Percentiles rank a stretch among this genome's conserved stretches.
Evolutionary conservation across 805 yeast genomes (phyloP).

Genomic region (Spathaspora gorwiae): DNA sequence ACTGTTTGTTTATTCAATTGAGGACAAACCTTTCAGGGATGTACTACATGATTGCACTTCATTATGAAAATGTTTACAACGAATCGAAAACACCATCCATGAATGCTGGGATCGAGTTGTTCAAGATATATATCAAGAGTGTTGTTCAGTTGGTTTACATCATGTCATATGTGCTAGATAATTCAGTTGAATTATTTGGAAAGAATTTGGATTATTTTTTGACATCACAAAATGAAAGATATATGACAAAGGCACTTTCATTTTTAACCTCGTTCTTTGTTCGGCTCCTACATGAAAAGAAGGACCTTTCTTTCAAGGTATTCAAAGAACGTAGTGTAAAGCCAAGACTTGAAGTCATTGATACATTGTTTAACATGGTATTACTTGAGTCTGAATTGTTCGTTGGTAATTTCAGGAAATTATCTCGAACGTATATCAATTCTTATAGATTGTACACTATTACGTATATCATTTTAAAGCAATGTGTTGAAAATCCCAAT

Average conservation of each 20-base stretch:
- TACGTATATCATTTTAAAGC: slow-evolving; percentile 36
- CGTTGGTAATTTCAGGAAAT: slow-evolving; percentile 37
- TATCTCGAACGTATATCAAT: slow-evolving; percentile 35
- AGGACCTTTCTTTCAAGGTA: slow-evolving; percentile 21
- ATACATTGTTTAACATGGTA: slow-evolving; percentile 26
- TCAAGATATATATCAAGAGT: slow-evolving; percentile 36
- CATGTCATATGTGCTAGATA: slow-evolving; percentile 40
- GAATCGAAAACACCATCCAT: slow-evolving; percentile 25
- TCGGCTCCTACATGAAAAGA: slow-evolving; percentile 34
- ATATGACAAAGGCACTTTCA: slow-evolving; percentile 38
- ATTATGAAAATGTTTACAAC: slow-evolving; percentile 32
- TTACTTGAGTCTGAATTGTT: slow-evolving; percentile 38
- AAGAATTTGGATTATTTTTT: slow-evolving; percentile 33
- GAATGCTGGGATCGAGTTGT: slow-evolving; percentile 38
- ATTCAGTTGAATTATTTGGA: slow-evolving; percentile 39
- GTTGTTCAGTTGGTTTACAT: slow-evolving; percentile 40
- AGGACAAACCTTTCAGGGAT: slow-evolving; percentile 37
- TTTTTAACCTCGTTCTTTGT: slow-evolving; percentile 36
- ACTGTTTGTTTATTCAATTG: slow-evolving; percentile 30
- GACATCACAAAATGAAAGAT: slow-evolving; percentile 33
- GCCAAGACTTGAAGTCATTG: slow-evolving; percentile 27
- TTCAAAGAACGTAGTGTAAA: slow-evolving; percentile 11
- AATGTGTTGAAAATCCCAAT: slow-evolving; percentile 38
- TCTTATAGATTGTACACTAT: slow-evolving; percentile 39
- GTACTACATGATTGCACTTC: slow-evolving; percentile 37